phyloP scores from a whole-genome alignment of 75 land plant genomes.

The Pinus taeda region DNA sequence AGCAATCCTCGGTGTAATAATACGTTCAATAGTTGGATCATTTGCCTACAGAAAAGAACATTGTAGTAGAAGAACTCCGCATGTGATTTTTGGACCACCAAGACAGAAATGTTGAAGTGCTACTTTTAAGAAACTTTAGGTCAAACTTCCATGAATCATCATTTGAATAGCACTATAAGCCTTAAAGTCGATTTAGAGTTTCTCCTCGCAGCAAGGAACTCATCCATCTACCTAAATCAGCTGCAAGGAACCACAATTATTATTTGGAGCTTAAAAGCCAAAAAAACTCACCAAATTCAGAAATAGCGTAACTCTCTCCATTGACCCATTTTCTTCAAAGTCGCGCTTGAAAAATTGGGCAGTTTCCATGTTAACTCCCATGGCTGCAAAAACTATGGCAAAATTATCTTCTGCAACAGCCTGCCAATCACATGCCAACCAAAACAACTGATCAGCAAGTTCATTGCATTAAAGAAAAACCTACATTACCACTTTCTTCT shows the following conservation, averaged over 20 bases:
- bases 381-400: constrained; percentile 98
- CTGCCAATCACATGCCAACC: constrained; percentile 22
- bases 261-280: neutral
- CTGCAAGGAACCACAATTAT: neutral
- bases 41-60: no score
- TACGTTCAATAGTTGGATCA: constrained; percentile 69
- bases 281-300: constrained; percentile 73
- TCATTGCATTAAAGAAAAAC: no score
- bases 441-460: no score
- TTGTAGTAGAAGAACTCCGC: constrained; percentile 74
- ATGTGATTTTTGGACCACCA: neutral
- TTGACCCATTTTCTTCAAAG: constrained; percentile 98
- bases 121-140: neutral
- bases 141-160: neutral
- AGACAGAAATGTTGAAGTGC: neutral
- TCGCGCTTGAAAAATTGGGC: constrained; percentile 97
- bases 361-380: constrained; percentile 99
- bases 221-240: neutral
- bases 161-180: neutral
- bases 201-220: neutral
- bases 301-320: constrained; percentile 97
- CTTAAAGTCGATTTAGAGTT: no score
- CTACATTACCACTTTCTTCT: no score
- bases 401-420: constrained; percentile 89
- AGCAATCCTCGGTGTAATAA: constrained; percentile 96